Percentiles rank a stretch among this genome's conserved stretches.
These are phyloP conservation scores for Smittium culicis DNA, from an alignment of 371 early-diverging fungal genomes.

Conservation along the genomic window DNA sequence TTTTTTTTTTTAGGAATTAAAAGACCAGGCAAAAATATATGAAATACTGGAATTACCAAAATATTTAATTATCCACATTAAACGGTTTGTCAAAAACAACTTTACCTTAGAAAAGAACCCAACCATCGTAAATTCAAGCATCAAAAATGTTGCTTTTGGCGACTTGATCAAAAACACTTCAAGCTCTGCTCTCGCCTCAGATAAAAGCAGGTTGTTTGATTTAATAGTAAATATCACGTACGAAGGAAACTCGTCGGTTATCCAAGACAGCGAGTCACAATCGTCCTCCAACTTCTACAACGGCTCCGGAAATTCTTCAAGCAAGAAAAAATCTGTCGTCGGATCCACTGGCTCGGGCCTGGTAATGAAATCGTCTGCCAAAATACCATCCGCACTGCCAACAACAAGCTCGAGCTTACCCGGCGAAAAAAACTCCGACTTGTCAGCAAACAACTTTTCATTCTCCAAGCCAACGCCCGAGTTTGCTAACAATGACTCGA, in stretches of 20 bases:
- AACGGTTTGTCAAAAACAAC: conserved; percentile 81
- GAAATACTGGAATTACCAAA: conserved; percentile 61
- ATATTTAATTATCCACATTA: conserved; percentile 81
- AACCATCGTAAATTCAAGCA: conserved; percentile 93
- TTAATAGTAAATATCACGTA: conserved; percentile 85
- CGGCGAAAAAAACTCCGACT: no score
- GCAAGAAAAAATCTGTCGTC: background rate
- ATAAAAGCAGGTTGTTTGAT: conserved; percentile 40
- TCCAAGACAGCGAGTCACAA: background rate
- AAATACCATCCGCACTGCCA: background rate
- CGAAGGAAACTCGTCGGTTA: conserved; percentile 55
- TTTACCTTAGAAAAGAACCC: conserved; percentile 85
- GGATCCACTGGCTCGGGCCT: background rate
- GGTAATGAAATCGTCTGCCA: background rate
- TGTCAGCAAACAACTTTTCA: background rate
- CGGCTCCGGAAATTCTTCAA: no score
- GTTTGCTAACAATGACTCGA: no score
- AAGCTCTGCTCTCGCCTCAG: background rate
- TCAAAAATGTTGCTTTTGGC: conserved; percentile 66
- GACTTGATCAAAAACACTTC: conserved; percentile 30
- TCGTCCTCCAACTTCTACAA: background rate
- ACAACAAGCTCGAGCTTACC: background rate
- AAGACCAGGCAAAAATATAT: conserved; percentile 49
- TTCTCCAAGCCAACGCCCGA: background rate
- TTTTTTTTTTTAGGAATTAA: conserved; percentile 1